phyloP scores from a whole-genome alignment of 2,329 filamentous ascomycete genomes.

The Hypoxylon sp. region DNA sequence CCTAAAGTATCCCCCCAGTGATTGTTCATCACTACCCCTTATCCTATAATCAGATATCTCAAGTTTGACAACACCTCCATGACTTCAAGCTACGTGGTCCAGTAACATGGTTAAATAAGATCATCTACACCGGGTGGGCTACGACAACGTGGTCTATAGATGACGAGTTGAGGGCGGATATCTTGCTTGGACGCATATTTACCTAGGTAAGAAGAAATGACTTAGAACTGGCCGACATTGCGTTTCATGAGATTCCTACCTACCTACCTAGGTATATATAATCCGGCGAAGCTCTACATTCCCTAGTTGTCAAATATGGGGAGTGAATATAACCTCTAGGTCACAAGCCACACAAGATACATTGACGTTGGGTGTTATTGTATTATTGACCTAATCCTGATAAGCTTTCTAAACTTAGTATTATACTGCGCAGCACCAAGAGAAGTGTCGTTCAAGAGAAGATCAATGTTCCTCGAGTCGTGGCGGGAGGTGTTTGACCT shows the following conservation, averaged over 20 bases:
- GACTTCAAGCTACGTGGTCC: neutral
- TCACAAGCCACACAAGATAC: neutral
- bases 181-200: neutral
- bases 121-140: neutral
- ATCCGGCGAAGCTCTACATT: neutral
- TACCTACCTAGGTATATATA: too few relatives aligned
- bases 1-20: too few relatives aligned
- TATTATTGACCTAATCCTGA: neutral
- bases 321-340: neutral
- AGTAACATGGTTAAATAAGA: neutral
- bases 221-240: neutral
- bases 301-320: neutral
- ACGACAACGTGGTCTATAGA: neutral
- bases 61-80: neutral
- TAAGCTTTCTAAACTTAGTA: neutral
- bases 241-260: neutral
- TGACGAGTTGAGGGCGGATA: neutral
- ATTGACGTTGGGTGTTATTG: neutral
- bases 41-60: neutral
- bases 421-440: neutral
- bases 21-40: neutral
- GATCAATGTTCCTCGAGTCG: neutral
- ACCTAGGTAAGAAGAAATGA: neutral
- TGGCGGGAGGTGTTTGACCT: neutral
- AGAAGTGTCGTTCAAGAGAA: neutral